Conservation (phyloP, 2,329 filamentous ascomycete genomes). For the Ophiostoma piceae region DNA sequence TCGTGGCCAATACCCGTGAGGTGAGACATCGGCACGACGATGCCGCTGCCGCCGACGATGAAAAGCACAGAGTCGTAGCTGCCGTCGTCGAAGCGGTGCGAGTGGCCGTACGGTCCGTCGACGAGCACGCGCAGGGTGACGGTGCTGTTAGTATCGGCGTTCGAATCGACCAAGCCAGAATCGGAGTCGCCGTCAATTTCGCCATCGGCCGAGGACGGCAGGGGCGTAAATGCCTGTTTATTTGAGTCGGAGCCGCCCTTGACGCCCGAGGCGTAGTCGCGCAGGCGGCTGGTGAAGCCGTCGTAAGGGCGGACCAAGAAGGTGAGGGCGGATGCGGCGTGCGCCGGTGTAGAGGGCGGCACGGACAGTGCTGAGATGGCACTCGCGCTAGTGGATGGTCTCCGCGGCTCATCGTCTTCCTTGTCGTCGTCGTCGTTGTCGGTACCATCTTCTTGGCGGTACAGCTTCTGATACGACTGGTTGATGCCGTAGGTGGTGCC, state of each 20-base stretch:
- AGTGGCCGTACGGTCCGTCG: conserved; percentile 28
- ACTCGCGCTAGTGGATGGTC: conserved; percentile 17
- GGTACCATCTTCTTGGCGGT: neutral
- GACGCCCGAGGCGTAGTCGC: conserved; percentile 20
- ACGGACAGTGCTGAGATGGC: conserved; percentile 6
- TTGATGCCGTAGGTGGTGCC: conserved; percentile 15
- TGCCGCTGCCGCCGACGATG: conserved; percentile 28
- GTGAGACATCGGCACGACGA: conserved; percentile 27
- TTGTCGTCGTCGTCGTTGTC: neutral
- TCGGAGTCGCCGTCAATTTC: neutral
- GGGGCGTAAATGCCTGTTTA: conserved; percentile 17
- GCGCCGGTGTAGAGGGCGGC: neutral
- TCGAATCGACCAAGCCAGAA: neutral
- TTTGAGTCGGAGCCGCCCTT: conserved; percentile 23
- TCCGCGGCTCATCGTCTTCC: conserved; percentile 26
- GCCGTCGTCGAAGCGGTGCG: conserved; percentile 24
- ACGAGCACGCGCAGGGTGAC: conserved; percentile 24
- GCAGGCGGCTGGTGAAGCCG: conserved; percentile 27
- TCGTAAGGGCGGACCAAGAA: conserved; percentile 27
- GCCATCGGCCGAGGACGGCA: neutral
- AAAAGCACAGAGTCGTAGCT: conserved; percentile 26
- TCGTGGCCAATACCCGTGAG: conserved; percentile 22
- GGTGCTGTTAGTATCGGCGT: neutral
- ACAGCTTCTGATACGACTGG: conserved; percentile 4
- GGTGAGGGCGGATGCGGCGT: conserved; percentile 19